phyloP scores from a whole-genome alignment of 306 rosid species.

The Dalbergia cultrata region DNA sequence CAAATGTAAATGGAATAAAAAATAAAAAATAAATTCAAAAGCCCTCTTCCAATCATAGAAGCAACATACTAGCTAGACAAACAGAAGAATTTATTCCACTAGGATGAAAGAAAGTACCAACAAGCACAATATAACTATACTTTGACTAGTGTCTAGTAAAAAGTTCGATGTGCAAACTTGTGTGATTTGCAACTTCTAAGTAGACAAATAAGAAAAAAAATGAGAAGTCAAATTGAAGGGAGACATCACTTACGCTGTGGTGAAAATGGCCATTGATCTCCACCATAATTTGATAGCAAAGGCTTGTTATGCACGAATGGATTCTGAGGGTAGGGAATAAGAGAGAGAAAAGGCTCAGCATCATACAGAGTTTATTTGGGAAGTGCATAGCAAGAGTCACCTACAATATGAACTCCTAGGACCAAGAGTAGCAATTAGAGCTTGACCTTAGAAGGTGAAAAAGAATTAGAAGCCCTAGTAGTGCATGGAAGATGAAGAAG shows the following conservation, averaged over 20 bases:
- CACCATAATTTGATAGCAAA: constrained; percentile 62
- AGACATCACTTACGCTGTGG: constrained; percentile 41
- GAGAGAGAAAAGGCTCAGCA: constrained; percentile 56
- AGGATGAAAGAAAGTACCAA: neutral
- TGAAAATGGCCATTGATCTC: constrained; percentile 62
- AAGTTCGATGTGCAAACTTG: neutral
- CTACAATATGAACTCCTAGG: constrained; percentile 58
- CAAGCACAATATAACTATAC: neutral
- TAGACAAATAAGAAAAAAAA: neutral
- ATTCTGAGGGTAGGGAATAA: constrained; percentile 54
- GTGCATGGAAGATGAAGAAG: neutral
- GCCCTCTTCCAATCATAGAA: neutral
- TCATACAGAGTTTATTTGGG: constrained; percentile 64
- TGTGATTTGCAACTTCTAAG: neutral
- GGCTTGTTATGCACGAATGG: constrained; percentile 32
- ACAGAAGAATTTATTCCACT: neutral
- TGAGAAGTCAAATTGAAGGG: neutral
- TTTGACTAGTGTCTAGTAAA: neutral
- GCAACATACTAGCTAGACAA: neutral
- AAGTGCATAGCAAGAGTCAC: constrained; percentile 65
- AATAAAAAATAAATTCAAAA: too few species aligned
- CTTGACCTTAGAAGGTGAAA: neutral
- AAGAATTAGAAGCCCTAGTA: constrained; percentile 5
- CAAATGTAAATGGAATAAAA: neutral
- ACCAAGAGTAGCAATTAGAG: constrained; percentile 71